Evolutionary conservation across 2,329 filamentous ascomycete species (phyloP), one percentile per base, ranked within the genome.

Genomic region (Annulohypoxylon truncatum): DNA sequence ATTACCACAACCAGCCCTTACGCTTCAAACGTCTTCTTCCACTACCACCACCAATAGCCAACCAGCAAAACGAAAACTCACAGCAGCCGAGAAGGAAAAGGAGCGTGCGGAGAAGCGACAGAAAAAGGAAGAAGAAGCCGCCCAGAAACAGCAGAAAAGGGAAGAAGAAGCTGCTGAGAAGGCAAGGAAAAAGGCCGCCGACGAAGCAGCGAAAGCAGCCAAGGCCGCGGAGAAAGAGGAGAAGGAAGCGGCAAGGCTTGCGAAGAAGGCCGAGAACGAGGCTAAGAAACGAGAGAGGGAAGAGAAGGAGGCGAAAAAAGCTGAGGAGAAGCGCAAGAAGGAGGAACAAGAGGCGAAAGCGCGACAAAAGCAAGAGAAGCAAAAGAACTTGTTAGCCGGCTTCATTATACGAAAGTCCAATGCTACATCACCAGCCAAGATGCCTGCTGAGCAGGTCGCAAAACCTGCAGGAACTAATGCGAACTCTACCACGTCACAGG

Each of bases 71-170:
- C 79, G 79, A 73, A 76, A 53, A 6, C 78, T 78, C 67, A 76
- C 76, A 26, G 60, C 69, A 67, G 80, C 78, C 0, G 76, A 79
- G 38, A 78, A 77, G 40, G 77, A 75, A 31, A 77, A 81, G 47
- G 82, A 84, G 66, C 78, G 77, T 9, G 79, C 80, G 12, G 80
- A 81, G 64, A 85, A 84, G 74, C 82, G 80, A 70, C 78, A 78
- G 28, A 82, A 84, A 69, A 85, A 83, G 72, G 84, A 86, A 4
- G 71, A 70, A 40, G 83, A 85, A 42, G 83, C 84, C 6, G 62
- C 67, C 3, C 35, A 81, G 64, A 85, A 84, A 73, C 82, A 80
- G 70, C 78, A 78, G 28, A 82, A 84, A 68, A 85, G 83, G 72
- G 84, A 86, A 3, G 72, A 69, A 38, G 83, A 85, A 42, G 83